These are phyloP conservation scores for Curvularia eragrostidis DNA, from an alignment of 2,329 filamentous ascomycete species.

Conservation along the genomic window DNA sequence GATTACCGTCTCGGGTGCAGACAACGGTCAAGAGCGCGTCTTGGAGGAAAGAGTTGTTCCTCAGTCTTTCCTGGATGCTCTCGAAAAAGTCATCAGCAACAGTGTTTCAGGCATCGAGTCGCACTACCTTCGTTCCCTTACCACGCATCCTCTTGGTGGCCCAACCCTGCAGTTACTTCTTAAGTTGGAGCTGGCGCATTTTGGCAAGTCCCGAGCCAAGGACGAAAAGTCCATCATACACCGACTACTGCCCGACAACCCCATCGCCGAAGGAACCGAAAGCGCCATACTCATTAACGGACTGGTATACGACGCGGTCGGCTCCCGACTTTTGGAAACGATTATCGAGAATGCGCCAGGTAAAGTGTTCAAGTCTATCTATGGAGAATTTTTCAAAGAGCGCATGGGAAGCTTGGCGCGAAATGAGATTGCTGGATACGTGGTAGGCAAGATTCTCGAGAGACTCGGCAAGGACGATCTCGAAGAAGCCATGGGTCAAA, in stretches of 20 bases:
- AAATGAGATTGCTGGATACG: constrained; percentile 90
- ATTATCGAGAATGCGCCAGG: constrained; percentile 81
- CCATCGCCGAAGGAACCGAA: constrained; percentile 74
- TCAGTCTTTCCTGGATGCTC: constrained; percentile 74
- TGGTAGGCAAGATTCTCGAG: constrained; percentile 81
- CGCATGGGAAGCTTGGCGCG: constrained; percentile 81
- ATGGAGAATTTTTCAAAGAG: constrained; percentile 78
- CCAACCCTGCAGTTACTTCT: constrained; percentile 90
- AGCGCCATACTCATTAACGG: constrained; percentile 83
- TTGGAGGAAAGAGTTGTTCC: constrained; percentile 67
- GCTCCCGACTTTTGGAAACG: constrained; percentile 87
- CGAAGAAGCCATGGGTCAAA: constrained; percentile 71
- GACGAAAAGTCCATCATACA: constrained; percentile 74
- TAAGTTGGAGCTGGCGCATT: constrained; percentile 80
- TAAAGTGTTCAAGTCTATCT: constrained; percentile 88
- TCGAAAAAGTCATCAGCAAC: constrained; percentile 82
- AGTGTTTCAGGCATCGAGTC: constrained; percentile 77
- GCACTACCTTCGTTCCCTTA: constrained; percentile 80
- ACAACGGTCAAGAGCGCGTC: constrained; percentile 55
- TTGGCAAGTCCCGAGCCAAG: constrained; percentile 70
- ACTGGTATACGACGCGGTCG: constrained; percentile 87
- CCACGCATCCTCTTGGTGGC: constrained; percentile 88
- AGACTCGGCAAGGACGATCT: constrained; percentile 88
- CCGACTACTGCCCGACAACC: constrained; percentile 79
- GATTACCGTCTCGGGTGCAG: constrained; percentile 62